These are phyloP conservation scores for Vairimorpha necatrix DNA, from an alignment of 371 early-diverging fungal species.

Conservation along the genomic window DNA sequence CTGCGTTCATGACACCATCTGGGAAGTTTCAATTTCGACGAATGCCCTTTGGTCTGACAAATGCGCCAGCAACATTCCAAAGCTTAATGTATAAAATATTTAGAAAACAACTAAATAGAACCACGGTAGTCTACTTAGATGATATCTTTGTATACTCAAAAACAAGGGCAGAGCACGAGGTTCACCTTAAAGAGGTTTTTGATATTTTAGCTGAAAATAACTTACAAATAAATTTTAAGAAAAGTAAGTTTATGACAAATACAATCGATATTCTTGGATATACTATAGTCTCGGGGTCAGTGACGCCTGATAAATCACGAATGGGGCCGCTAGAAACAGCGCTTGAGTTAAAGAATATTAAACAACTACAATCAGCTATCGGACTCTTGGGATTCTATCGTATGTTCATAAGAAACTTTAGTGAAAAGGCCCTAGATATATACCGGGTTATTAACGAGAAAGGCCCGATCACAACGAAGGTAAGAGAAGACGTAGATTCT, in stretches of 20 bases:
- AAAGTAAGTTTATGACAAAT: too few species aligned
- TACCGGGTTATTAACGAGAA: not conserved
- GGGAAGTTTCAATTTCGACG: too few species aligned
- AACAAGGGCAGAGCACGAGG: not conserved
- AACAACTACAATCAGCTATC: not conserved
- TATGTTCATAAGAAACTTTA: not conserved
- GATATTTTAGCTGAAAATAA: not conserved
- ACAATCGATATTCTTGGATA: not conserved
- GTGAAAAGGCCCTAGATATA: not conserved
- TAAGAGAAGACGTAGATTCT: not conserved
- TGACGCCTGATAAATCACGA: not conserved
- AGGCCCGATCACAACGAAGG: not conserved
- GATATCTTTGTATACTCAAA: slow-evolving; percentile 1
- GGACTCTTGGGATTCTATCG: not conserved
- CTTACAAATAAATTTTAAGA: too few species aligned
- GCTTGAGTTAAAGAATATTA: not conserved
- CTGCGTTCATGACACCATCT: too few species aligned
- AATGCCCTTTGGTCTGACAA: too few species aligned
- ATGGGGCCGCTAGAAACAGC: not conserved
- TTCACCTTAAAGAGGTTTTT: too few species aligned
- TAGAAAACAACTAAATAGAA: too few species aligned
- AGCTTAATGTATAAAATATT: too few species aligned
- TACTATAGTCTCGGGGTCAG: not conserved
- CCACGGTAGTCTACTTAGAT: not conserved
- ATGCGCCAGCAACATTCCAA: too few species aligned